Conservation (phyloP, 2,329 filamentous ascomycete genomes). For the Hymenoscyphus repandus region DNA sequence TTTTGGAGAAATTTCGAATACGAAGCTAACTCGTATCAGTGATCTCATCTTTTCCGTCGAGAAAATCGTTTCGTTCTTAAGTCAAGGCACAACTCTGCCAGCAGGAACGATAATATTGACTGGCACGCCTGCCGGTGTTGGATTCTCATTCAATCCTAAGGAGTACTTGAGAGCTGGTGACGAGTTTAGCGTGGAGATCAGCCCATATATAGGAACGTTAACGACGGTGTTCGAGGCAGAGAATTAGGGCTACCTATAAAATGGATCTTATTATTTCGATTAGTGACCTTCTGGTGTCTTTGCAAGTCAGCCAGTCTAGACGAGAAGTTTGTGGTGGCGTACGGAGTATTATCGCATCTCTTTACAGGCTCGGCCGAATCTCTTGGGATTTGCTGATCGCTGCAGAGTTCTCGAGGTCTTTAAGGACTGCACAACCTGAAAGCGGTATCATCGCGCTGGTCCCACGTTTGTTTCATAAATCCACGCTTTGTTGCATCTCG, state of each 20-base stretch:
- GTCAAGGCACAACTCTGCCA: constrained; percentile 38
- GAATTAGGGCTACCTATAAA: constrained; percentile 25
- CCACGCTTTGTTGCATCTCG: too few relatives aligned
- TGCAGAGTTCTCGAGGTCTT: too few relatives aligned
- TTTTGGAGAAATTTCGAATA: constrained; percentile 31
- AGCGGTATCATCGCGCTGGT: too few relatives aligned
- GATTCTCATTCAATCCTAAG: constrained; percentile 30
- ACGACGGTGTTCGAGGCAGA: constrained; percentile 36
- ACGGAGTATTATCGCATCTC: too few relatives aligned
- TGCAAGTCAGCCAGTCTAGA: too few relatives aligned
- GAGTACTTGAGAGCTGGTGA: constrained; percentile 41
- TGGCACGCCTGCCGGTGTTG: constrained; percentile 39
- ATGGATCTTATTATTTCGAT: too few relatives aligned
- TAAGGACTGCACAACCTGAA: too few relatives aligned
- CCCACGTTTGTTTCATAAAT: too few relatives aligned
- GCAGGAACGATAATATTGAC: constrained; percentile 43
- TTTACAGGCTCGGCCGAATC: too few relatives aligned
- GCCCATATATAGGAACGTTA: constrained; percentile 44
- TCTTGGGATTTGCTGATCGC: too few relatives aligned
- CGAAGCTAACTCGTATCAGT: constrained; percentile 20
- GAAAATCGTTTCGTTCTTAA: constrained; percentile 37
- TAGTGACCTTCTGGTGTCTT: too few relatives aligned
- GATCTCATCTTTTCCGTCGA: constrained; percentile 44
- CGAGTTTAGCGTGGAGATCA: constrained; percentile 43
- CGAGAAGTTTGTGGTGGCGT: too few relatives aligned